Conservation (phyloP, 2,329 filamentous ascomycete genomes). For the Xylaria sp. region DNA sequence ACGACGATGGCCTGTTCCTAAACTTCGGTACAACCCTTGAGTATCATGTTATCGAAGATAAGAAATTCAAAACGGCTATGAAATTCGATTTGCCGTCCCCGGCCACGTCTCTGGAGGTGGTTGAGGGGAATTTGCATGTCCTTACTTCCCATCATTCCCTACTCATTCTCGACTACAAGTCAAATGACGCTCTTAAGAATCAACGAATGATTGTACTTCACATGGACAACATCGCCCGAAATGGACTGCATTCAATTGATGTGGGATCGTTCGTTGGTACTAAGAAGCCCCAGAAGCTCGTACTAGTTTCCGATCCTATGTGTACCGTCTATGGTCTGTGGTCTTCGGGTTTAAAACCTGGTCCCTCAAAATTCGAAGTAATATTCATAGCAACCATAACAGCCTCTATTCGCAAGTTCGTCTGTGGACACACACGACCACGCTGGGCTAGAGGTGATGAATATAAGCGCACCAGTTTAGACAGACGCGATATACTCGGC, state of each 20-base stretch:
- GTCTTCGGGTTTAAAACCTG: conserved; percentile 56
- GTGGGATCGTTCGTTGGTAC: conserved; percentile 46
- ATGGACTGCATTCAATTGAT: conserved; percentile 59
- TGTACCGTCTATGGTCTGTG: conserved; percentile 61
- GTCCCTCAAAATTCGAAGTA: conserved; percentile 52
- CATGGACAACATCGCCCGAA: conserved; percentile 57
- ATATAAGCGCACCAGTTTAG: conserved; percentile 54
- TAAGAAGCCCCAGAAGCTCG: conserved; percentile 52
- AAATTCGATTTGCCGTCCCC: conserved; percentile 62
- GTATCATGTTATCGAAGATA: conserved; percentile 67
- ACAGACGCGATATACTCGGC: conserved; percentile 68
- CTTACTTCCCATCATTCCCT: conserved; percentile 66
- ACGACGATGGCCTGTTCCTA: conserved; percentile 65
- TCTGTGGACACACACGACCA: conserved; percentile 62
- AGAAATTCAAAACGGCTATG: conserved; percentile 60
- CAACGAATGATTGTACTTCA: conserved; percentile 55
- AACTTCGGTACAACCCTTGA: conserved; percentile 64
- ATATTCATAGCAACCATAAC: conserved; percentile 68
- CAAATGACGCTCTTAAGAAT: conserved; percentile 46
- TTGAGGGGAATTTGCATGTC: conserved; percentile 60
- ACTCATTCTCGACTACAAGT: conserved; percentile 62
- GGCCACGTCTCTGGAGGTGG: conserved; percentile 60
- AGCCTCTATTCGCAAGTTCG: conserved; percentile 66
- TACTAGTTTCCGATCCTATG: conserved; percentile 60
- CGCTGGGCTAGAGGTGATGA: conserved; percentile 58